Evolutionary conservation across 2,329 filamentous ascomycete genomes (phyloP), one percentile per base, ranked within the genome.

Genomic region (Xylariales sp.): DNA sequence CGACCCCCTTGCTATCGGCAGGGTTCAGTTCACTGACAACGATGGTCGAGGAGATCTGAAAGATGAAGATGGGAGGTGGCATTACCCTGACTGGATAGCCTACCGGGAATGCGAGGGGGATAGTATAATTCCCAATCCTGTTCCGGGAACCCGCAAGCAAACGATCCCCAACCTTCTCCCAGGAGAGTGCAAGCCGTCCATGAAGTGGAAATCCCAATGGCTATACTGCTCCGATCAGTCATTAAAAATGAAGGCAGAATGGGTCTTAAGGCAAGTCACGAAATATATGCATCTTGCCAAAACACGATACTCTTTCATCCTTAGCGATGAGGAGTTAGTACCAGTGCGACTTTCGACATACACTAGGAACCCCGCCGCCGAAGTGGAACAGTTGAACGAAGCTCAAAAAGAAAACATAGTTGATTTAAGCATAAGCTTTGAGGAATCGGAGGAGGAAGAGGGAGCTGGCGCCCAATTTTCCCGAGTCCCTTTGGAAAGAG

Each of bases 121-220:
- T 30, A 10, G 3, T 39, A 39, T 10, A 10, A 12, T 39, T 39
- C 8, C 7, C 3, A 39, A 39, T 39, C 32, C 32, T 34, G 5
- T 34, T 5, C 3, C 7, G 16, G 3, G 9, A 10, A 30, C 3
- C 5, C 2, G 30, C 23, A 10, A 30, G 28, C 6, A 49, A 5
- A 50, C 28, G n/a, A 28, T 48, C 18, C 14, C 5, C 1, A 58
- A 64, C 16, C 52, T 68, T 6, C 14, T 68, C 7, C 61, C 65
- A 16, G 65, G 61, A 18, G 65, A 68, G 18, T 34, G 46, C 28
- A 68, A 68, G 46, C 53, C 48, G 12, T 16, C 65, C 2, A 61
- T 8, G 12, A 68, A 55, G 36, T 68, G 61, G 65, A 54, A 60
- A 23, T 68, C 65, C 1, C 54, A 64, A 28, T 68, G 65, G 61